Evolutionary conservation across 257 asterid genomes (phyloP).

Genomic region (Forsythia viridissima): DNA sequence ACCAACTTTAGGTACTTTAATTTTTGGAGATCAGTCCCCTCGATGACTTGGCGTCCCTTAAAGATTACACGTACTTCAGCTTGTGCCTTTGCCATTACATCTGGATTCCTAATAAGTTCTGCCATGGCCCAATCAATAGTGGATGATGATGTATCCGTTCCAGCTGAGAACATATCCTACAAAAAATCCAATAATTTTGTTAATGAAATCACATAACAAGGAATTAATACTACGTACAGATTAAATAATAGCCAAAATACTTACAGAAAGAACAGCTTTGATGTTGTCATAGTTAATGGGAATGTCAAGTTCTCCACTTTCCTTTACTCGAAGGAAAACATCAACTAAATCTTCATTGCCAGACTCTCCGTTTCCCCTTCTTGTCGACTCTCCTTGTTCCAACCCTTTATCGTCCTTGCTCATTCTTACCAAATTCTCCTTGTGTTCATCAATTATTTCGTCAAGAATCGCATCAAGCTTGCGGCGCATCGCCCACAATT

Average conservation of each 20-base stretch:
- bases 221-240: background rate
- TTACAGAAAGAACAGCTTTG: conserved; percentile 5
- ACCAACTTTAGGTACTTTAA: background rate
- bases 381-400: background rate
- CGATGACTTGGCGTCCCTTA: background rate
- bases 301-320: background rate
- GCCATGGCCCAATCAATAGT: conserved; percentile 19
- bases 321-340: background rate
- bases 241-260: background rate
- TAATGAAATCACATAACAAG: background rate
- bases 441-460: background rate
- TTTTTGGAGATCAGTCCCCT: conserved; percentile 2
- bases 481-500: background rate
- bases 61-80: background rate
- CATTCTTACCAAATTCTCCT: background rate
- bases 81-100: conserved; percentile 3
- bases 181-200: background rate
- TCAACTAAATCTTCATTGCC: conserved; percentile 1
- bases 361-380: background rate
- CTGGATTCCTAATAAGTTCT: conserved; percentile 9
- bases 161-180: conserved; percentile 6
- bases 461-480: background rate
- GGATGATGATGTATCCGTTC: conserved; percentile 2
- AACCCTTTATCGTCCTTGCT: background rate
- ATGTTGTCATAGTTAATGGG: background rate